Evolutionary conservation across 169 alveolate species (phyloP).

Genomic region (Plasmodium falciparum): DNA sequence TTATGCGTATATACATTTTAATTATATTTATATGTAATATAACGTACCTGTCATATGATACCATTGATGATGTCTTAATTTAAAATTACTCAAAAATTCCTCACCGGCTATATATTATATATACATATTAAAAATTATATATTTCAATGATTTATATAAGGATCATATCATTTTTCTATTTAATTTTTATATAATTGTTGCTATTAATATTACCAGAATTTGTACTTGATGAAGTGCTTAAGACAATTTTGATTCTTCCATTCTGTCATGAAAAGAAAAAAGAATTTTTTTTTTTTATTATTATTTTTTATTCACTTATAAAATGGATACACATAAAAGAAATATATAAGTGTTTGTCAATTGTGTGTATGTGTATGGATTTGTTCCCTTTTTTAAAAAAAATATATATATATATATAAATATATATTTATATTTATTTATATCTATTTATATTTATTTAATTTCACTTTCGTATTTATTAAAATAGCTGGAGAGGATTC

Average conservation of each 20-base stretch:
- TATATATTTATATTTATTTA: neutral
- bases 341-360: too few relatives aligned
- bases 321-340: too few relatives aligned
- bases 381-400: neutral
- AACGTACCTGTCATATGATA: constrained; percentile 87
- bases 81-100: constrained; percentile 85
- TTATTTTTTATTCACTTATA: neutral
- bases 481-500: constrained; percentile 91
- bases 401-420: constrained; percentile 5
- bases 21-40: neutral
- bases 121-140: too few relatives aligned
- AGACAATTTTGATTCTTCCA: constrained; percentile 86
- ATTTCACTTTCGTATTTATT: constrained; percentile 87
- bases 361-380: too few relatives aligned
- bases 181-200: too few relatives aligned
- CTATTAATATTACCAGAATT: constrained; percentile 56
- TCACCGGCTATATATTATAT: constrained; percentile 74
- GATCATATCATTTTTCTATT: too few relatives aligned
- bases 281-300: neutral
- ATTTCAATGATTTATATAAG: constrained; percentile 23
- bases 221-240: constrained; percentile 79
- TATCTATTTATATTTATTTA: neutral
- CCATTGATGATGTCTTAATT: constrained; percentile 88
- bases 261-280: constrained; percentile 58
- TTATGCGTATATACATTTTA: constrained; percentile 1